Conservation (phyloP, 164 flowering plant species). For the Sedum album region DNA sequence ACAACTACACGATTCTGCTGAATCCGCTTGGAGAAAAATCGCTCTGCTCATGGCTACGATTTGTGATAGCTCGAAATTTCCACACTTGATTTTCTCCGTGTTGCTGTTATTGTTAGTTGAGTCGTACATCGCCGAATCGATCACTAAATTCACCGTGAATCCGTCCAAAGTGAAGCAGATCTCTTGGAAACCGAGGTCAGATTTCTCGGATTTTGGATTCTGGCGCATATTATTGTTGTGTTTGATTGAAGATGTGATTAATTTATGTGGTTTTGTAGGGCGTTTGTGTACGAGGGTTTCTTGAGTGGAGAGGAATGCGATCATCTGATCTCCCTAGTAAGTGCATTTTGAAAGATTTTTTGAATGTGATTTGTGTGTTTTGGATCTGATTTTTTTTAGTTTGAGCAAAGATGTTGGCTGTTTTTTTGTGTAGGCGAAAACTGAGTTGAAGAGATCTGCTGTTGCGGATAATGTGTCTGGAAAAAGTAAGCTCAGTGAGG, state of each 20-base stretch:
- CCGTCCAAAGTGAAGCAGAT: conserved; percentile 8
- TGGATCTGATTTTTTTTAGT: conserved; percentile 5
- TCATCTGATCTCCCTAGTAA: conserved; percentile 79
- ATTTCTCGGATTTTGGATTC: neutral
- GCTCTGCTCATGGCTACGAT: neutral
- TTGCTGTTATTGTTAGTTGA: neutral
- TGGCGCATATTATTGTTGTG: too few relatives aligned
- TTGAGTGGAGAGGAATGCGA: conserved; percentile 85
- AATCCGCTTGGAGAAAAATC: neutral
- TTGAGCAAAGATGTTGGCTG: neutral
- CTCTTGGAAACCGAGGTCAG: conserved; percentile 5
- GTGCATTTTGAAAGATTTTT: conserved; percentile 14
- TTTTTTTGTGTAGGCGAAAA: conserved; percentile 50
- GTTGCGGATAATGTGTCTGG: conserved; percentile 88
- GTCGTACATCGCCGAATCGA: neutral
- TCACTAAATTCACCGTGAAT: neutral
- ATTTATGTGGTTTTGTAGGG: conserved; percentile 34
- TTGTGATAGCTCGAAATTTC: neutral
- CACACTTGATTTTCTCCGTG: neutral
- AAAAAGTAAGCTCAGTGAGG: conserved; percentile 70
- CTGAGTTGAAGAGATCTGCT: conserved; percentile 83
- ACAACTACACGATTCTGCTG: neutral
- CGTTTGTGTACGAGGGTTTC: conserved; percentile 85
- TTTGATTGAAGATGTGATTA: neutral
- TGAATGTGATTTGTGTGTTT: neutral